Base-by-base conservation (phyloP, 805 yeast species). In the Pichia californica region DNA sequence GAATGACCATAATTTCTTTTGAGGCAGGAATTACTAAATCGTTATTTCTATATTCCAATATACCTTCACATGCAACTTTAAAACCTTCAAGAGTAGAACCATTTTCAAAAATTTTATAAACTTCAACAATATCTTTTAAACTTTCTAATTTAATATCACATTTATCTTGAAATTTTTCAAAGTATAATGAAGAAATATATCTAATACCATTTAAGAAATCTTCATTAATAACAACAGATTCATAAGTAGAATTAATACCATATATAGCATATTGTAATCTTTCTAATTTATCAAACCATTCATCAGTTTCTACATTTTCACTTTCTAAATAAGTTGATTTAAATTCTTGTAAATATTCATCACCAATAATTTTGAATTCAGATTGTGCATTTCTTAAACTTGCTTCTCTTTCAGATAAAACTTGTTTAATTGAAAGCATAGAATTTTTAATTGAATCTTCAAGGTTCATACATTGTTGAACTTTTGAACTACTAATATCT, bases 351-450 rank as follows among this genome's bases (percentile, higher is more conserved):
- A 85, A 63, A 47, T 82, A 75, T 45, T 63, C 54, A 15, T 62
- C 61, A 47, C 77, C 76, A 43, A 69, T 66, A 8, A 63, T 61
- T 9, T 62, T 61, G 41, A 77, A 68, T 34, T 63, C 69, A 19
- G 65, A 63, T 53, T 71, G 72, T 1, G 83, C 86, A 46, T 79
- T 70, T 50, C 74, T 78, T 56, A 74, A 78, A 0, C 89, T 79
- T 46, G 77, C 77, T 52, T 83, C 83, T 59, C 99, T 77, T 64
- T 91, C 99, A 52, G 87, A 77, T 36, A 91, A 70, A 4, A 87
- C 96, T 60, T 83, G 91, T 60, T 87, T 83, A 55, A 91, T 86
- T 53, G 86, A 73, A 78, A 79, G 71, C 88, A 84, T 80, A 1
- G 88, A 74, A 28, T 70, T 68, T 52, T 78, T 69, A 33, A 83